Evolutionary conservation across 768 basidiomycete genomes (phyloP), one percentile per base, ranked within the genome.

Genomic region (Favolaschia claudopus): DNA sequence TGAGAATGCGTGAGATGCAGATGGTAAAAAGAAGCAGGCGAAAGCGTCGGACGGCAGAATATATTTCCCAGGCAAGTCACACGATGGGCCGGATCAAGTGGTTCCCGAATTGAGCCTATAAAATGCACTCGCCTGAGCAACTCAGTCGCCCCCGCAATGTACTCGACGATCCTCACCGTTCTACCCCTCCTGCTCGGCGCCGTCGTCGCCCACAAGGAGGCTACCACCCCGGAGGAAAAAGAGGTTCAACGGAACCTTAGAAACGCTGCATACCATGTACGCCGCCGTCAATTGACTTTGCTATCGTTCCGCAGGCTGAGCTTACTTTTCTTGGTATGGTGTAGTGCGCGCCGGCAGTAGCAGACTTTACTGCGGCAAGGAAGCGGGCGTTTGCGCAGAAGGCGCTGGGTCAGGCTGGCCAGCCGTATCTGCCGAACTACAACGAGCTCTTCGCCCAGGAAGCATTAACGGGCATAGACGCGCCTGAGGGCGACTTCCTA

Each of bases 271-370:
- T 84, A 82, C 55, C 79, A 84, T 67, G 82, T 83, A 48, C 24
- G 78, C 75, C 24, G 27, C 43, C 24, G n/a, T n/a, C n/a, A n/a
- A n/a, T n/a, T n/a, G n/a, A n/a, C n/a, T n/a, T n/a, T n/a, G n/a
- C n/a, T n/a, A n/a, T n/a, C n/a, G n/a, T n/a, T n/a, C n/a, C n/a
- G n/a, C n/a, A n/a, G n/a, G n/a, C n/a, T n/a, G n/a, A n/a, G 29
- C 32, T 38, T 24, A n/a, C 42, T 27, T 13, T n/a, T 47, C 25
- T 20, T 44, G 13, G 29, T 1, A 52, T 10, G 12, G 17, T 62
- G 22, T 56, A 85, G 83, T 85, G 84, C 44, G 82, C 83, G 32
- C 81, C 83, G 2, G 80, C 83, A 0, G 74, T 85, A 2, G 83
- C 79, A 46, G 76, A 77, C 40, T 85, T 79, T 58, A 84, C 84